These are phyloP conservation scores for Gossypium schwendimanii DNA, from an alignment of 441 rosid species.

Conservation along the genomic window DNA sequence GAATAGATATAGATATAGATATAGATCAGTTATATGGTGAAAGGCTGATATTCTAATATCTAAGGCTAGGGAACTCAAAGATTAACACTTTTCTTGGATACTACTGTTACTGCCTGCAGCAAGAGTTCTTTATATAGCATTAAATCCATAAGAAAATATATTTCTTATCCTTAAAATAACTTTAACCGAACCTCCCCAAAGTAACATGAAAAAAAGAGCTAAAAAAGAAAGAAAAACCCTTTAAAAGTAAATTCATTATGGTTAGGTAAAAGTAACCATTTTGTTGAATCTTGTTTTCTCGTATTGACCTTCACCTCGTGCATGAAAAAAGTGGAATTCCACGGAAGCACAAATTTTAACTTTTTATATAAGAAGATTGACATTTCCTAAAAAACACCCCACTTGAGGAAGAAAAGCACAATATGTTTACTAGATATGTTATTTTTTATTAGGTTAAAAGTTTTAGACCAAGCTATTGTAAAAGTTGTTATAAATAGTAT, in stretches of 20 bases:
- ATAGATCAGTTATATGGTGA: not conserved
- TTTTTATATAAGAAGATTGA: too few species aligned
- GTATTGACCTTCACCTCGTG: too few species aligned
- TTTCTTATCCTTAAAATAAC: not conserved
- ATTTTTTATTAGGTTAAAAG: not conserved
- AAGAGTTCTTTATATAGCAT: not conserved
- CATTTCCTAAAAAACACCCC: not conserved
- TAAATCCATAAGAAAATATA: not conserved
- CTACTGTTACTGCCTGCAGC: not conserved
- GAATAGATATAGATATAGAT: too few species aligned
- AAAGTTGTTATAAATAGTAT: not conserved
- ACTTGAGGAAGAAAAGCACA: not conserved
- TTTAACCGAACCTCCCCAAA: not conserved
- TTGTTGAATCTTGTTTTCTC: too few species aligned
- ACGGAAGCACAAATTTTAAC: too few species aligned
- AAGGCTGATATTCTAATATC: not conserved
- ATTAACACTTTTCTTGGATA: not conserved
- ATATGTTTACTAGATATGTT: not conserved
- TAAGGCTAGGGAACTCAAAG: not conserved
- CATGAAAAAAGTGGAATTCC: too few species aligned
- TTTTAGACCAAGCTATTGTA: not conserved
- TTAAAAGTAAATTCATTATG: too few species aligned
- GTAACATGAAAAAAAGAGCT: not conserved
- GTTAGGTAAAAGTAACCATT: too few species aligned
- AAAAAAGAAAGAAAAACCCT: too few species aligned